phyloP scores from a whole-genome alignment of 1,139 yeast genomes.

The Candida gigantensis region DNA sequence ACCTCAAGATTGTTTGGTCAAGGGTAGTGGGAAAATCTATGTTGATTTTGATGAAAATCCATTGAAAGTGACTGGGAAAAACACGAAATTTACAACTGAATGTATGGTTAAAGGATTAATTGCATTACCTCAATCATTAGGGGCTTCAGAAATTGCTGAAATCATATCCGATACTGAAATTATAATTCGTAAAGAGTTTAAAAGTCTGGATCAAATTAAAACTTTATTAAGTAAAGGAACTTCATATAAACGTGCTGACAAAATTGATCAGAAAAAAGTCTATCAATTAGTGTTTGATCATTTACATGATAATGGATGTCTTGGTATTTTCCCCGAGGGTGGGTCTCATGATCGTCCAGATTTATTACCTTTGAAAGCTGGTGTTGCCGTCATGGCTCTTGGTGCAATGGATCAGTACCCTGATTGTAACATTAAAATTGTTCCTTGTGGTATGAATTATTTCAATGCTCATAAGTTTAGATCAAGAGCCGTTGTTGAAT shows the following conservation, averaged over 20 bases:
- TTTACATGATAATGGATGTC: slow-evolving; percentile 72
- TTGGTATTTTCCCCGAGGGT: slow-evolving; percentile 98
- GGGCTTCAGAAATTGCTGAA: slow-evolving; percentile 70
- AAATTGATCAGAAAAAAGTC: slow-evolving; percentile 81
- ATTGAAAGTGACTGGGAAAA: slow-evolving; percentile 58
- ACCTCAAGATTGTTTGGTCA: slow-evolving; percentile 78
- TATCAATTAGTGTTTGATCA: slow-evolving; percentile 82
- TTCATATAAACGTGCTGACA: slow-evolving; percentile 70
- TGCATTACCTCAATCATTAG: slow-evolving; percentile 78
- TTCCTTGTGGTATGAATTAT: slow-evolving; percentile 96
- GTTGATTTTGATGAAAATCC: slow-evolving; percentile 49
- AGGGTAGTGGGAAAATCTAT: slow-evolving; percentile 62
- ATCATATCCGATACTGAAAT: slow-evolving; percentile 76
- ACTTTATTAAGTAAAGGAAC: slow-evolving; percentile 55
- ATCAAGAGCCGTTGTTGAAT: slow-evolving; percentile 91
- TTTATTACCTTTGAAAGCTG: slow-evolving; percentile 88
- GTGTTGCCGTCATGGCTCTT: slow-evolving; percentile 96
- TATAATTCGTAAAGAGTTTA: slow-evolving; percentile 71
- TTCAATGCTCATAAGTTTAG: slow-evolving; percentile 95
- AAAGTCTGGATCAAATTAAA: slow-evolving; percentile 45
- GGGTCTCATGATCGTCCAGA: slow-evolving; percentile 96
- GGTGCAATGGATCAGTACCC: slow-evolving; percentile 83
- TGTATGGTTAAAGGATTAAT: slow-evolving; percentile 69
- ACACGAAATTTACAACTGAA: slow-evolving; percentile 67
- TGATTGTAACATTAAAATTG: slow-evolving; percentile 73